phyloP scores from a whole-genome alignment of 208 protist species.

The Leishmania tarentolae region DNA sequence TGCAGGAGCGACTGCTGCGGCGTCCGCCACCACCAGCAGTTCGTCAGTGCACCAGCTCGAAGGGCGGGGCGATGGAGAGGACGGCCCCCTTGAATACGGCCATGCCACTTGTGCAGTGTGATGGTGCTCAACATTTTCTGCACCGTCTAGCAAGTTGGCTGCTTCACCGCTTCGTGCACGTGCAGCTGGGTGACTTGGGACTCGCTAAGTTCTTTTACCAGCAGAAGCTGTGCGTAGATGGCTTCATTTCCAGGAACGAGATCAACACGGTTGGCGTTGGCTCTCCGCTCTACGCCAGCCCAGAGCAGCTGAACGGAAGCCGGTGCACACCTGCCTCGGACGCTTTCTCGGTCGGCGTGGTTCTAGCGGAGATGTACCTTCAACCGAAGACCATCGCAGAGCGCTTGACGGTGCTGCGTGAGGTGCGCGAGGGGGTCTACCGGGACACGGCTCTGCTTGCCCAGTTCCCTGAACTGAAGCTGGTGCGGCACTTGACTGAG shows the following conservation, averaged over 20 bases:
- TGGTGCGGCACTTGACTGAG: slow-evolving; percentile 48
- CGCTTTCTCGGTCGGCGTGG: slow-evolving; percentile 67
- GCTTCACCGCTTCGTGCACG: slow-evolving; percentile 53
- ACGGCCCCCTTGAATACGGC: neutral
- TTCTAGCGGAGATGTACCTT: slow-evolving; percentile 88
- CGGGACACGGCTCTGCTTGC: slow-evolving; percentile 25
- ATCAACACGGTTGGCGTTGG: slow-evolving; percentile 81
- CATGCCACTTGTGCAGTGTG: neutral
- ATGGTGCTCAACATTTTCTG: slow-evolving; percentile 10
- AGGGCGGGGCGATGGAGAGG: neutral
- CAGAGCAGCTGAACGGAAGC: slow-evolving; percentile 77
- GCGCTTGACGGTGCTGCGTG: slow-evolving; percentile 55
- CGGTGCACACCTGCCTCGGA: slow-evolving; percentile 68
- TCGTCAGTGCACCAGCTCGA: too few species aligned
- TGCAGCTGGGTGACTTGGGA: slow-evolving; percentile 84
- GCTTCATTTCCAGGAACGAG: slow-evolving; percentile 44
- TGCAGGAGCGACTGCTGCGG: slow-evolving; percentile 21
- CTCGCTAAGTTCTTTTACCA: slow-evolving; percentile 59
- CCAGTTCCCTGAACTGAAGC: slow-evolving; percentile 65
- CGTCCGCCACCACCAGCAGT: slow-evolving; percentile 1
- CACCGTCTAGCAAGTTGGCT: slow-evolving; percentile 46
- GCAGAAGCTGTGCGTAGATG: slow-evolving; percentile 37
- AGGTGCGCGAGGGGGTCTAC: slow-evolving; percentile 64
- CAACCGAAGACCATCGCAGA: slow-evolving; percentile 75
- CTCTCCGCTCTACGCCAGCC: slow-evolving; percentile 86